Base-by-base conservation (phyloP, 495 filamentous ascomycete species). In the Niebla homalea region DNA sequence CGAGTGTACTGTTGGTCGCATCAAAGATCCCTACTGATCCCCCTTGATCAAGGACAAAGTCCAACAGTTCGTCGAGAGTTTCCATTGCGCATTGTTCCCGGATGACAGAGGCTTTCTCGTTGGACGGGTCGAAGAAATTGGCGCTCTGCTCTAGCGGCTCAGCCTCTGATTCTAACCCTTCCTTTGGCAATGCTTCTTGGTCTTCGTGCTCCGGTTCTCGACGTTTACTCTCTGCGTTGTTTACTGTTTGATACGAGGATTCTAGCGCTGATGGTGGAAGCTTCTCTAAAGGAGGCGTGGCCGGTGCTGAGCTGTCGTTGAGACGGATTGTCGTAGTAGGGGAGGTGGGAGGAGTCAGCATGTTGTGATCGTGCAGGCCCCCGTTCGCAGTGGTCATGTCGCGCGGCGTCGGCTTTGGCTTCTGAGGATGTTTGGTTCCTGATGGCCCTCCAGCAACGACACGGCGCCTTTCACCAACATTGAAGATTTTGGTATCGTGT, bases 21-120 rank as follows among this genome's bases (percentile, higher is more conserved):
- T 97, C 90, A 16, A 96, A 77, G 53, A 97, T 96, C n/a, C 92
- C 92, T n/a, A 98, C 83, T 44, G 87, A 88, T 38, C 92, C 92
- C 18, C 83, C 84, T 46, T 80, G 67, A 21, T 83, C 71, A 32
- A 98, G 67, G 36, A 98, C 77, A 60, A 89, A 98, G 39, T 94
- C 80, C 36, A 98, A 66, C 18, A 95, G 68, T 58, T 98, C 92
- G 56, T 98, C 87, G 14, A 97, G 70, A 2, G 92, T 96, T 52
- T 89, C 85, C 55, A 95, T 74, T 1, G 92, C 92, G 18, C 93
- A 84, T 59, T 93, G 85, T 61, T 98, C 92, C 52, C 92, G 77
- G 19, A 98, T 68, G 60, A 79, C 81, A 21, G 88, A 76, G 2
- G 92, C 92, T 46, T 77, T 73, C 61, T 79, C 76, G 60, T 98